phyloP scores from a whole-genome alignment of 2,329 filamentous ascomycete genomes.

The Cyphellophora europaea region DNA sequence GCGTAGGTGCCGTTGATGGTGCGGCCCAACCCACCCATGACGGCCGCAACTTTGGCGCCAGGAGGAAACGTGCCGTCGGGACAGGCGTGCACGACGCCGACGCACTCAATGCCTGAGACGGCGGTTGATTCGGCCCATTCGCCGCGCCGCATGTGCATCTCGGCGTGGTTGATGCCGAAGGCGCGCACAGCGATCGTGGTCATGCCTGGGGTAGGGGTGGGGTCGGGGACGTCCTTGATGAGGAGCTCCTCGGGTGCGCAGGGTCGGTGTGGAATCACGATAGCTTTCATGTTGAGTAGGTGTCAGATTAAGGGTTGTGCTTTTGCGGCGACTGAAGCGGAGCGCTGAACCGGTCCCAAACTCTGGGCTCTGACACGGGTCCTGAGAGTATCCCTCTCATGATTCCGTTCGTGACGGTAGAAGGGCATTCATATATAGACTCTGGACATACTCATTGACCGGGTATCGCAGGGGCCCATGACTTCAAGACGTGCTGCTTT shows the following conservation, averaged over 20 bases:
- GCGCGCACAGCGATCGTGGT: slow-evolving; percentile 29
- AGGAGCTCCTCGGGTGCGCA: slow-evolving; percentile 24
- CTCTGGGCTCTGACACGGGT: too few relatives aligned
- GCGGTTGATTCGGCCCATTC: slow-evolving; percentile 21
- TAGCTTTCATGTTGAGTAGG: slow-evolving; percentile 28
- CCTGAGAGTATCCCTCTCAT: too few relatives aligned
- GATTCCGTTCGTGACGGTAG: too few relatives aligned
- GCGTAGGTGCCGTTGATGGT: slow-evolving; percentile 30
- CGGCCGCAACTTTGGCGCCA: slow-evolving; percentile 26
- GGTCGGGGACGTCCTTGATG: slow-evolving; percentile 20
- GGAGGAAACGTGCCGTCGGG: slow-evolving; percentile 24
- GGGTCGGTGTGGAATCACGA: slow-evolving; percentile 23
- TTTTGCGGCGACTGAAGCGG: too few relatives aligned
- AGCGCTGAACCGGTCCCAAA: too few relatives aligned
- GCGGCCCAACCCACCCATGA: slow-evolving; percentile 37
- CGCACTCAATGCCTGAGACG: slow-evolving; percentile 27
- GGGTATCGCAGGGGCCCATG: too few relatives aligned
- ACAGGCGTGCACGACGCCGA: slow-evolving; percentile 30
- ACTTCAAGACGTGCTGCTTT: too few relatives aligned
- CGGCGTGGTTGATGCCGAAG: slow-evolving; percentile 37
- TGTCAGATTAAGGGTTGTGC: too few relatives aligned
- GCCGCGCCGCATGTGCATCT: slow-evolving; percentile 37
- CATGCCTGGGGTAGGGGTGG: slow-evolving; percentile 19
- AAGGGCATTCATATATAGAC: too few relatives aligned
- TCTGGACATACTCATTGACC: too few relatives aligned